These are phyloP conservation scores for Didymella lethalis DNA, from an alignment of 2,329 filamentous ascomycete species.

Conservation along the genomic window DNA sequence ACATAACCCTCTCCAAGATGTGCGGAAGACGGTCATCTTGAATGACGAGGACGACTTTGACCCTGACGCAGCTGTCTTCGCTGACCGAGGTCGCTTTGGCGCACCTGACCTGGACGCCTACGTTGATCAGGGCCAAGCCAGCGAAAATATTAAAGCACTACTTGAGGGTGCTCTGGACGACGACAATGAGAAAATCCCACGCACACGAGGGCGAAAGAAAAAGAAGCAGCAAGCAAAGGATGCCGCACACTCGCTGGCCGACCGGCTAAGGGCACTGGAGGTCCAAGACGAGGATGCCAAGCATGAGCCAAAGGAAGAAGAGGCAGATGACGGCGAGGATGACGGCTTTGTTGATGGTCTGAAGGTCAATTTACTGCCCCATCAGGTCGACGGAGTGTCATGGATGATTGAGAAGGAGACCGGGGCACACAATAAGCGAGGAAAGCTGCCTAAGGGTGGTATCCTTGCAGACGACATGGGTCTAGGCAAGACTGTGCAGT, in stretches of 20 bases:
- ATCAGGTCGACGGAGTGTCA: conserved; percentile 90
- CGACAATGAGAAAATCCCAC: conserved; percentile 65
- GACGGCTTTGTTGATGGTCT: conserved; percentile 79
- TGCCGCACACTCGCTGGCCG: conserved; percentile 50
- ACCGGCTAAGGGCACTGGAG: conserved; percentile 55
- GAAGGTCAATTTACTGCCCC: conserved; percentile 85
- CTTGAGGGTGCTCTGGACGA: conserved; percentile 83
- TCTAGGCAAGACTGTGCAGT: conserved; percentile 94
- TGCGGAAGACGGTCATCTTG: conserved; percentile 53
- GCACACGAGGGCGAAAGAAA: conserved; percentile 55
- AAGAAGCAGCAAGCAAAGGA: conserved; percentile 50
- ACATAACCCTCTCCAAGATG: conserved; percentile 39
- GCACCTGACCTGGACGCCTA: conserved; percentile 66
- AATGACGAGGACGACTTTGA: conserved; percentile 57
- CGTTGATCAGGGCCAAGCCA: conserved; percentile 74
- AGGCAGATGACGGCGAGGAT: conserved; percentile 58
- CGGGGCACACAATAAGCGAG: conserved; percentile 81
- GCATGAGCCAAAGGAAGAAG: conserved; percentile 50
- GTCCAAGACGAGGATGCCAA: conserved; percentile 60
- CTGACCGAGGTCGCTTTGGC: conserved; percentile 60
- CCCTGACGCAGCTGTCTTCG: conserved; percentile 56
- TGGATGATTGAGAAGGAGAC: conserved; percentile 97
- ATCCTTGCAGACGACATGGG: conserved; percentile 98
- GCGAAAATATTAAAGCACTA: conserved; percentile 80
- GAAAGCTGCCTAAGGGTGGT: conserved; percentile 83